Percentiles rank a stretch among this genome's conserved stretches.
Evolutionary conservation across 2,329 filamentous ascomycete genomes (phyloP).

Genomic region (Trichoderma sp.): DNA sequence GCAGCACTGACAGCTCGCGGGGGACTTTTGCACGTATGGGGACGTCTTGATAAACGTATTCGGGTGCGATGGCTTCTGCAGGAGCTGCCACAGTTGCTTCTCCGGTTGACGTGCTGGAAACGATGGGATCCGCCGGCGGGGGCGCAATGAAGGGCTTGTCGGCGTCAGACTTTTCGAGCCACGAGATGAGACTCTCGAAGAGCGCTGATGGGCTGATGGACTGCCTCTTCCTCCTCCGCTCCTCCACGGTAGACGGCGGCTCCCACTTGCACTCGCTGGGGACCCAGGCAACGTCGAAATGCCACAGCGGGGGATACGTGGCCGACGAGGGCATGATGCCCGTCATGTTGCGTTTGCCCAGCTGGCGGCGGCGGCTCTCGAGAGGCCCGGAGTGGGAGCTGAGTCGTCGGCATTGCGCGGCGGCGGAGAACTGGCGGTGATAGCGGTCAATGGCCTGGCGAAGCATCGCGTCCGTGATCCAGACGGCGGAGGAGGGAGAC

Average conservation of each 20-base stretch:
- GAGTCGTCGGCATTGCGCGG: constrained; percentile 36
- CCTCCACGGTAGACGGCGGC: constrained; percentile 46
- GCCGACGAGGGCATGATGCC: constrained; percentile 49
- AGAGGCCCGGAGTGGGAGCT: constrained; percentile 56
- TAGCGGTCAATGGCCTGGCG: constrained; percentile 40
- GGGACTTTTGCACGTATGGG: constrained; percentile 18
- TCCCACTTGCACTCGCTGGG: constrained; percentile 56
- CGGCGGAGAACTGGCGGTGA: constrained; percentile 35
- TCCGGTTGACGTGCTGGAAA: background rate
- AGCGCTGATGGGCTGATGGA: constrained; percentile 31
- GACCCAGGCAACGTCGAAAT: constrained; percentile 48
- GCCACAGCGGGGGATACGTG: constrained; percentile 49
- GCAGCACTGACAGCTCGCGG: constrained; percentile 29
- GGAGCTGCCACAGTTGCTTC: background rate
- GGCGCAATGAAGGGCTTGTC: constrained; percentile 32
- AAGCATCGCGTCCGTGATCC: constrained; percentile 42
- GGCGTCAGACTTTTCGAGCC: constrained; percentile 36
- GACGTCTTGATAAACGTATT: background rate
- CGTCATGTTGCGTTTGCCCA: constrained; percentile 58
- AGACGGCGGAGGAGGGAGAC: constrained; percentile 34
- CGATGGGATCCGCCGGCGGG: constrained; percentile 15
- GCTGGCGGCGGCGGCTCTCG: constrained; percentile 56
- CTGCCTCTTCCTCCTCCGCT: constrained; percentile 34
- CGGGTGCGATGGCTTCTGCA: background rate
- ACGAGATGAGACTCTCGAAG: constrained; percentile 37